Percentiles rank a stretch among this genome's conserved stretches.
These are phyloP conservation scores for Auriscalpium vulgare DNA, from an alignment of 768 basidiomycete species.

Conservation along the genomic window DNA sequence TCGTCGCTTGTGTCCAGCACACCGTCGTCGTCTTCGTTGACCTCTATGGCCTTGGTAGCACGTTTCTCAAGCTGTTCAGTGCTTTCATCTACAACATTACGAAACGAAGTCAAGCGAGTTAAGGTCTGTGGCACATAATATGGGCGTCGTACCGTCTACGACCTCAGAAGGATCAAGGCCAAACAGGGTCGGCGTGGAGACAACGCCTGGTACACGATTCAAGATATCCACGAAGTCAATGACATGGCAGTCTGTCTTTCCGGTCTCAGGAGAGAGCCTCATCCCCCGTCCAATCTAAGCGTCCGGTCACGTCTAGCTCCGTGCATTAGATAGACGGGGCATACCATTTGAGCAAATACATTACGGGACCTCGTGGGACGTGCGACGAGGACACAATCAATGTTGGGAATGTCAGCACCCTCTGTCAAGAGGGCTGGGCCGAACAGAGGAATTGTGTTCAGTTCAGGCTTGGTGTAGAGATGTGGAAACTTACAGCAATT, in stretches of 20 bases:
- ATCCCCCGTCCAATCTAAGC: constrained; percentile 85
- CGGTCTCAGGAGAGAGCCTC: constrained; percentile 72
- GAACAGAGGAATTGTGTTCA: not conserved
- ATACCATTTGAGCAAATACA: constrained; percentile 87
- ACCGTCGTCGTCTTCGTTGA: not conserved
- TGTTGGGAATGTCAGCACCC: constrained; percentile 90
- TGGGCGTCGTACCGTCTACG: constrained; percentile 43
- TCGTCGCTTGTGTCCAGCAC: constrained; percentile 21
- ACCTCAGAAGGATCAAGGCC: constrained; percentile 72
- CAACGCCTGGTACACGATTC: constrained; percentile 56
- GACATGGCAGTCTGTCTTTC: constrained; percentile 77
- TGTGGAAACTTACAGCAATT: constrained; percentile 60
- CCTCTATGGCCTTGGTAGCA: constrained; percentile 18
- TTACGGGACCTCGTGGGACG: constrained; percentile 86
- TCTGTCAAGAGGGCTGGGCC: constrained; percentile 77
- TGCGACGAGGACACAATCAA: constrained; percentile 85
- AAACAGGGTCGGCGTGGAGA: constrained; percentile 77
- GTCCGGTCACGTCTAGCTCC: not conserved
- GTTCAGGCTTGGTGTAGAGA: not conserved
- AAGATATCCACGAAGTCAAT: constrained; percentile 87
- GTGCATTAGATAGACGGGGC: constrained; percentile 7
- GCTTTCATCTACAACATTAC: constrained; percentile 37
- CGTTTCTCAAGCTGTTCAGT: constrained; percentile 39
- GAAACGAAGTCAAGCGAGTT: not conserved
- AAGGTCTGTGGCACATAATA: not conserved